phyloP scores from a whole-genome alignment of 805 yeast species.

The Lipomyces yamadae region DNA sequence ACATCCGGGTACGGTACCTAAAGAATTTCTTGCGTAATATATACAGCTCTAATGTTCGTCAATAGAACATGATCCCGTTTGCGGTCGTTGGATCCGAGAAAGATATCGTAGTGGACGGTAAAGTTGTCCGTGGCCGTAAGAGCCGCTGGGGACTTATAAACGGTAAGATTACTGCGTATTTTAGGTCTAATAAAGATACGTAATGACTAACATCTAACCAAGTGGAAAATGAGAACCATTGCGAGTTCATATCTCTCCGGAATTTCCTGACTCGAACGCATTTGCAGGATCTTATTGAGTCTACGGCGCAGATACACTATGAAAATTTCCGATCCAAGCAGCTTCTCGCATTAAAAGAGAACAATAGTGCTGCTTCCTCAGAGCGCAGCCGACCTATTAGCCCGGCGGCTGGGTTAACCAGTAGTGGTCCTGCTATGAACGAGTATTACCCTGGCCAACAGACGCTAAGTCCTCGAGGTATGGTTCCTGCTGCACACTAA shows the following conservation, averaged over 20 bases:
- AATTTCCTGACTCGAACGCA: conserved; percentile 95
- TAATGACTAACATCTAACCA: neutral
- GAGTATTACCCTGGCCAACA: conserved; percentile 12
- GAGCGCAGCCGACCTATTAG: conserved; percentile 30
- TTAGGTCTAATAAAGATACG: neutral
- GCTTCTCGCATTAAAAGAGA: conserved; percentile 90
- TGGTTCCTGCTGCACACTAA: conserved; percentile 10
- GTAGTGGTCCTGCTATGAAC: neutral
- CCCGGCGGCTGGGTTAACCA: conserved; percentile 18
- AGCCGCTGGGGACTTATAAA: conserved; percentile 93
- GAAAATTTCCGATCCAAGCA: conserved; percentile 94
- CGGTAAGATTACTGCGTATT: conserved; percentile 26
- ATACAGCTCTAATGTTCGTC: neutral
- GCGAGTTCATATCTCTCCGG: conserved; percentile 93
- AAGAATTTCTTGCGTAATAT: conserved; percentile 42
- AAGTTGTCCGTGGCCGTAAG: conserved; percentile 83
- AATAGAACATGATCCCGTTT: conserved; percentile 65
- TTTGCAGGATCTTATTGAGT: conserved; percentile 92
- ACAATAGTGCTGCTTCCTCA: conserved; percentile 48
- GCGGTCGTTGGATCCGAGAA: conserved; percentile 92
- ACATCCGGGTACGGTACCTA: conserved; percentile 70
- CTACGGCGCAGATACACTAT: conserved; percentile 85
- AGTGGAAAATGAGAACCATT: conserved; percentile 91
- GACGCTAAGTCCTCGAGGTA: conserved; percentile 17
- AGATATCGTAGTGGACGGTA: conserved; percentile 75